Evolutionary conservation across 202 grass and related monocot species (phyloP).

Genomic region (Hordeum pubiflorum): DNA sequence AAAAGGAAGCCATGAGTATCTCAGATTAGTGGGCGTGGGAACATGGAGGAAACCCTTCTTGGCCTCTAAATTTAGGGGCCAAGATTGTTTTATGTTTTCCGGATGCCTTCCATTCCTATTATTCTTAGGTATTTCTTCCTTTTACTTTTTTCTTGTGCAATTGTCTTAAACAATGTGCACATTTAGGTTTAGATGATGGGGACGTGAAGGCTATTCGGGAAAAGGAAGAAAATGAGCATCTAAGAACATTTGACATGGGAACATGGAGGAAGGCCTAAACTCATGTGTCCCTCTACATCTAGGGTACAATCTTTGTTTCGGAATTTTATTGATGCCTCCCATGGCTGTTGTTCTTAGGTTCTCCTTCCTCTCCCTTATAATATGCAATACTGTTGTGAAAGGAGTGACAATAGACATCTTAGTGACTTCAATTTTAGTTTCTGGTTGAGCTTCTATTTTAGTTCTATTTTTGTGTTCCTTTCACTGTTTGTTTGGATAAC

Average conservation of each 20-base stretch:
- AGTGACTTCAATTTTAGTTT: too few species aligned
- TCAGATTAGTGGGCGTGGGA: not conserved
- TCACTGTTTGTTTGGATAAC: too few species aligned
- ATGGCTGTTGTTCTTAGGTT: not conserved
- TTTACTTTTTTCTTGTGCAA: not conserved
- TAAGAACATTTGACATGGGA: not conserved
- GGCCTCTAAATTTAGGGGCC: not conserved
- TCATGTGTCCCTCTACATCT: not conserved
- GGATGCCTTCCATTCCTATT: not conserved
- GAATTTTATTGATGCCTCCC: not conserved
- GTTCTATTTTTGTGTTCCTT: too few species aligned
- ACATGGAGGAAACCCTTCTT: not conserved
- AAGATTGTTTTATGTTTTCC: not conserved
- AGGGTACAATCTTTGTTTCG: not conserved
- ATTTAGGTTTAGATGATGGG: not conserved
- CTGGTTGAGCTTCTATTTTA: too few species aligned
- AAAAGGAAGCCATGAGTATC: not conserved
- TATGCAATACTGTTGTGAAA: not conserved
- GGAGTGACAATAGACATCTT: not conserved
- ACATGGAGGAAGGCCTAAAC: not conserved
- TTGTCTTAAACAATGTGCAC: not conserved
- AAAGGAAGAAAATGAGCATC: not conserved
- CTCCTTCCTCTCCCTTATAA: not conserved
- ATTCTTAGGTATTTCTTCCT: not conserved
- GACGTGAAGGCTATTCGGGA: not conserved